Percentiles rank a stretch among this genome's conserved stretches.
phyloP scores from a whole-genome alignment of 2,329 filamentous ascomycete genomes.

The Cordyceps fumosorosea region DNA sequence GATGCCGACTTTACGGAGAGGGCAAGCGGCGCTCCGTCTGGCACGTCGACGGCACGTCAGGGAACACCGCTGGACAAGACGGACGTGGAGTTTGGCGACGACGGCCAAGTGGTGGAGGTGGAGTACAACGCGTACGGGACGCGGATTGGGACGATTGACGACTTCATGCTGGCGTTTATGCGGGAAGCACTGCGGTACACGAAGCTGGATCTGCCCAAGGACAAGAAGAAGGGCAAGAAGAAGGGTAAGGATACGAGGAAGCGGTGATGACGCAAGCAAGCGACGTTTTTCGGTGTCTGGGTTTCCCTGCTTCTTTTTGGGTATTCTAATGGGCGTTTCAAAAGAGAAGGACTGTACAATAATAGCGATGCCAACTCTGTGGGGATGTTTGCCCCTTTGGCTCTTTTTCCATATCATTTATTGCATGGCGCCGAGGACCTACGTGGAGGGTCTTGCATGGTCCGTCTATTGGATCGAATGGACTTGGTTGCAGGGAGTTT shows the following conservation, averaged over 20 bases:
- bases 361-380: neutral
- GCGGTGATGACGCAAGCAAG: conserved; percentile 21
- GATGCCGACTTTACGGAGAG: conserved; percentile 78
- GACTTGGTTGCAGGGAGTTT: neutral
- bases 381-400: neutral
- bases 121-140: conserved; percentile 56
- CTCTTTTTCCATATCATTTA: neutral
- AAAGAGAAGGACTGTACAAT: conserved; percentile 8
- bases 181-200: conserved; percentile 52
- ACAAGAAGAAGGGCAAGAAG: conserved; percentile 57
- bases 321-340: neutral
- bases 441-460: neutral
- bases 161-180: conserved; percentile 69
- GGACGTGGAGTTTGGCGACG: conserved; percentile 25
- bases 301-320: neutral
- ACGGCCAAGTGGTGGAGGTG: conserved; percentile 29
- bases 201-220: conserved; percentile 55
- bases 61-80: conserved; percentile 42
- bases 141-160: conserved; percentile 58
- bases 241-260: conserved; percentile 53
- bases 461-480: neutral
- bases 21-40: conserved; percentile 38
- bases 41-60: conserved; percentile 43
- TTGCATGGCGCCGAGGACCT: conserved; percentile 5
- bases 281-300: neutral